Evolutionary conservation across 495 filamentous ascomycete genomes (phyloP), one percentile per base, ranked within the genome.

Genomic region (Aspergillus steynii): DNA sequence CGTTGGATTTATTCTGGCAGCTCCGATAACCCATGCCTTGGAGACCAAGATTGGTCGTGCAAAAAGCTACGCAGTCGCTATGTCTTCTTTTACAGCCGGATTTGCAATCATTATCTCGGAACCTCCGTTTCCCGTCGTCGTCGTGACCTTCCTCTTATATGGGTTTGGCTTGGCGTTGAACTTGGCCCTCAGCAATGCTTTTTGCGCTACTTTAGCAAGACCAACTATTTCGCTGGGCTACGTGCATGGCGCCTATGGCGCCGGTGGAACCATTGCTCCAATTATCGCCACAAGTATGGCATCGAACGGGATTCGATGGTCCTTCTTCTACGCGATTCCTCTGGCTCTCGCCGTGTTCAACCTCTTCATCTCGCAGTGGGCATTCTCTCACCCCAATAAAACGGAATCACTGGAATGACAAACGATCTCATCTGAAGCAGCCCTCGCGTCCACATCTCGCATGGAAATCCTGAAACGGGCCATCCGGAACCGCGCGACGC

Each of bases 121-220:
- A 7, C 86, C 90, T 5, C 90, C 90, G 0, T 93, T 89, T 66
- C 84, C 87, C 2, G 82, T 81, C 3, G 78, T 93, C 12, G 85
- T 88, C 4, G 66, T 82, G 10, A 78, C 82, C 1, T 91, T 88
- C 73, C 84, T 91, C 66, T 69, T 90, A 46, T 66, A 88, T 1
- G 92, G 91, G 0, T 79, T 88, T 37, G 90, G 89, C 3, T 75
- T 83, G 50, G 88, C 88, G 0, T 70, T 87, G 47, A 88, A 84
- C 59, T 72, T 93, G 9, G 86, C 92, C 0, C 78, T 92, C 45
- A 85, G 84, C 60, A 93, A 94, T 67, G 85, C 89, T 14, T 93
- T 91, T 70, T 86, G 84, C 59, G 89, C 87, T 15, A 88, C 88
- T 51, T 73, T 93, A 67, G 80, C 83, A 4, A 84, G 88, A 49